Base-by-base conservation (phyloP, 2,329 filamentous ascomycete genomes). In the Nectriaceae sp. region DNA sequence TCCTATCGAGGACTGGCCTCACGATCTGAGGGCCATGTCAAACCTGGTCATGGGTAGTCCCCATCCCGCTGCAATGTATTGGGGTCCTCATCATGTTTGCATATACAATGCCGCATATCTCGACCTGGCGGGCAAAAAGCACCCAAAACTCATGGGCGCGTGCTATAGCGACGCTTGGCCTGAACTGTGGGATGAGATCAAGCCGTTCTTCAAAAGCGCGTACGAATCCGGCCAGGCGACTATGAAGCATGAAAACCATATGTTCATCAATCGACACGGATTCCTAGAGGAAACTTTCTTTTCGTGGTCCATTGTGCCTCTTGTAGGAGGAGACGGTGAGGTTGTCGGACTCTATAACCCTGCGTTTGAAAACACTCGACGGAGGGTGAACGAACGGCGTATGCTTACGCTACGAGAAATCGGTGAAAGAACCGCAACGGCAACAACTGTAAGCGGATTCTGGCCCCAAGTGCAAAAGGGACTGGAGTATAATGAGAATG, bases 31-130 rank as follows among this genome's bases (percentile, higher is more conserved):
- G 45, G 82, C 84, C 53, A 89, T 92, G 84, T 86, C 88, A 42
- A 93, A 92, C 65, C 70, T 93, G 37, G 83, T 95, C 57, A 91
- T 94, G 88, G 86, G 82, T 13, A 87, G 82, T 49, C 88, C 88
- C 11, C 84, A 90, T 61, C 86, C 87, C 2, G 83, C 85, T 4
- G 85, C 87, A 6, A 83, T 91, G 76, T 93, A 92, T 65, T 93
- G 89, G 89, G 89, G 89, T 0, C 74, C 77, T 2, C 84, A 91
- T 11, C 74, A 82, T 36, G 77, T 84, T 15, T 78, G 79, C 6
- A 80, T 90, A 10, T 90, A 90, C 68, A 90, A 90, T 57, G 85
- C 88, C 58, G 84, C 86, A 1, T 89, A 89, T 61, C 78, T 87
- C 33, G 70, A 83, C 8, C 71, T 93, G 31, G 88, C 88, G 3